Evolutionary conservation across 1,139 yeast species (phyloP).

Genomic region (Candida glucosophila): DNA sequence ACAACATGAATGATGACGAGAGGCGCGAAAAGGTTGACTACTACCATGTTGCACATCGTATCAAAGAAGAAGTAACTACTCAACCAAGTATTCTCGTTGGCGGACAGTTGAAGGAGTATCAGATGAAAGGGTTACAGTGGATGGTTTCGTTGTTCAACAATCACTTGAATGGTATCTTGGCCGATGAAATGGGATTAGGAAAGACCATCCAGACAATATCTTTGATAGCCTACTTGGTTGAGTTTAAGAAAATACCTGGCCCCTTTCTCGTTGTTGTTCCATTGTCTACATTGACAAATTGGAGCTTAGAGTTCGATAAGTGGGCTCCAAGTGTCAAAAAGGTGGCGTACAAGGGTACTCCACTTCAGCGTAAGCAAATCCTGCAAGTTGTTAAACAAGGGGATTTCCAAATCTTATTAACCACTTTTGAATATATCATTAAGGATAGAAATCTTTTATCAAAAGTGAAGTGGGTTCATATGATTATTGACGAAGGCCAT

Average conservation of each 20-base stretch:
- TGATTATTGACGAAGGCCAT: conserved; percentile 88
- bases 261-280: conserved; percentile 80
- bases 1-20: conserved; percentile 29
- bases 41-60: conserved; percentile 71
- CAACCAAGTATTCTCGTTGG: conserved; percentile 73
- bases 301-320: conserved; percentile 79
- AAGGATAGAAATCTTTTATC: conserved; percentile 63
- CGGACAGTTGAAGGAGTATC: conserved; percentile 88
- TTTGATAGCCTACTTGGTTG: conserved; percentile 79
- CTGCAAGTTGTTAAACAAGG: conserved; percentile 56
- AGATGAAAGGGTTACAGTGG: conserved; percentile 92
- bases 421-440: conserved; percentile 74
- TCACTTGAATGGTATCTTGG: conserved; percentile 88
- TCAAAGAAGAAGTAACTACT: conserved; percentile 53
- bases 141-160: conserved; percentile 93
- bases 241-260: conserved; percentile 64
- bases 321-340: conserved; percentile 76
- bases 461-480: conserved; percentile 70
- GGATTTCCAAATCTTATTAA: conserved; percentile 66
- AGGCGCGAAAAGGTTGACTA: conserved; percentile 59
- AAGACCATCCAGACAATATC: conserved; percentile 94
- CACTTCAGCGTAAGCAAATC: conserved; percentile 56
- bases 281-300: conserved; percentile 72
- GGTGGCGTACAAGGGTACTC: conserved; percentile 69
- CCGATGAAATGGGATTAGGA: conserved; percentile 98